Base-by-base conservation (phyloP, 2,329 filamentous ascomycete species). In the Diaporthe amygdali region DNA sequence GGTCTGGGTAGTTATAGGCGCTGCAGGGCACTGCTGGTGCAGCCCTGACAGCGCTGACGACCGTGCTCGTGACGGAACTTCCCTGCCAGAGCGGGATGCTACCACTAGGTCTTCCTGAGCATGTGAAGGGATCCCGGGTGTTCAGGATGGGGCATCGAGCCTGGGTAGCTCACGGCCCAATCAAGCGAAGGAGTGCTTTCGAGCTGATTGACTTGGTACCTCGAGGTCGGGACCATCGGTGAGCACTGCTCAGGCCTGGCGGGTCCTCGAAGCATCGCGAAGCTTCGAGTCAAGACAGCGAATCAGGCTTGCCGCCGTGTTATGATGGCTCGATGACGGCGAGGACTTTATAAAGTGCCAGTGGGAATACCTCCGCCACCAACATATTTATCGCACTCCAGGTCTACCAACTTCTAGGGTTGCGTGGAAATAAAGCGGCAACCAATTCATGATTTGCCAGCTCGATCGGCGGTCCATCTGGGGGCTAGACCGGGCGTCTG, bases 381-480 rank as follows among this genome's bases (percentile, higher is more conserved):
- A 8, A 37, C n/a, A n/a, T n/a, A 6, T 20, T 22, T 17, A 32
- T 46, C 49, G n/a, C 32, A 10, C 20, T 14, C 3, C 34, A 14
- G 9, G 22, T n/a, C 32, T 34, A 20, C 20, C 59, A 37, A 2
- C 44, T 41, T 22, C 15, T 8, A 30, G 20, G 47, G 2, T 22
- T 37, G 32, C n/a, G 25, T 54, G 54, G 25, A 25, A 51, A 49
- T 22, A 25, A 59, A 22, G 66, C 46, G 70, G 66, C 56, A 46
- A 66, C 39, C 46, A 15, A 15, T 22, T 47, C 56, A 22, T 68
- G 49, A 4, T 51, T 32, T 41, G 32, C 47, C 63, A 68, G 41
- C 32, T 71, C 63, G 69, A 71, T 71, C 69, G 69, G 52, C 55
- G 66, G 46, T 66, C 66, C 10, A 69, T 49, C 44, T 15, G 30